Base-by-base conservation (phyloP, 2,329 filamentous ascomycete genomes). In the Dothideomycetidae sp. region DNA sequence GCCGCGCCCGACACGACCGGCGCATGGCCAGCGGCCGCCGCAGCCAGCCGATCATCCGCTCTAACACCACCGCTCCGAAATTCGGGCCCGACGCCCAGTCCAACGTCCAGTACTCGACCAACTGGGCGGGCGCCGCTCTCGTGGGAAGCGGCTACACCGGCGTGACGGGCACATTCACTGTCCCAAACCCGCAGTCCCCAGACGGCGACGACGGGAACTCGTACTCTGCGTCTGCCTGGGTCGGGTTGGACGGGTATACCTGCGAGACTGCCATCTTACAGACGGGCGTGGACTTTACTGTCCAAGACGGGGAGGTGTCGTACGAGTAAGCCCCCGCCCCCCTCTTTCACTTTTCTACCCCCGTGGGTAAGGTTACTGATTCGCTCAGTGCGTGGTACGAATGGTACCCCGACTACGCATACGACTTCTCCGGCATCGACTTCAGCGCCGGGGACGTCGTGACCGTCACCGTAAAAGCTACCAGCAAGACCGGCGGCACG, bases 361-460 rank as follows among this genome's bases (percentile, higher is more conserved):
- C n/a, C n/a, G n/a, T n/a, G n/a, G n/a, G n/a, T n/a, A n/a, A n/a
- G n/a, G n/a, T n/a, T n/a, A n/a, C n/a, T n/a, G n/a, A n/a, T n/a
- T n/a, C n/a, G n/a, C n/a, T n/a, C n/a, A 64, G 69, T 39, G 67
- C 70, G 12, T 75, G 71, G 70, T 75, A 71, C 48, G 71, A 75
- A 52, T 75, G 70, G 71, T 72, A 66, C 46, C 70, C 71, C 1
- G 65, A 71, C 48, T 66, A 66, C 45, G 63, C 69, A 16, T 64
- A 69, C 46, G 62, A 68, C 48, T 73, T 73, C 52, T 52, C 46
- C 39, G 57, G 57, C 38, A 57, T 73, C 42, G 37, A 48, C 2
- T 53, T 71, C 35, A 46, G 50, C 12, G 60, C 61, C 1, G 68
- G 68, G 10, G 59, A 71, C 37, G 49, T 51, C 4, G 61, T 71